Conservation (phyloP, 2,329 filamentous ascomycete species). For the Phyllosticta paracitricarpa region DNA sequence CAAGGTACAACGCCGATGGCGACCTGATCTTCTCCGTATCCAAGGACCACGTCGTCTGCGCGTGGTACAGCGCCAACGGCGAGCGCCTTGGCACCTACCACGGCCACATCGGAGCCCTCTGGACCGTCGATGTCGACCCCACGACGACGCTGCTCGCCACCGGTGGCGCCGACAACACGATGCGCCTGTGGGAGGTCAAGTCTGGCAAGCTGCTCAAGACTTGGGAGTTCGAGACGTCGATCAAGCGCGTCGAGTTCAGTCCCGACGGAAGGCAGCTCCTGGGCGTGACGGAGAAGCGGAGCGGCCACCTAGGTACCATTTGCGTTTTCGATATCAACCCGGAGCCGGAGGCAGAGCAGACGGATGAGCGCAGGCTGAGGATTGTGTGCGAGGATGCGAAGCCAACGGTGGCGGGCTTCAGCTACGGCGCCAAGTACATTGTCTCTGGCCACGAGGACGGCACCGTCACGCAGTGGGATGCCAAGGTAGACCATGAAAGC, state of each 20-base stretch:
- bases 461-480: conserved; percentile 81
- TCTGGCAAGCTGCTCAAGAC: conserved; percentile 88
- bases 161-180: conserved; percentile 95
- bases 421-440: conserved; percentile 89
- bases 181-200: conserved; percentile 93
- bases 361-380: conserved; percentile 67
- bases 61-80: conserved; percentile 95
- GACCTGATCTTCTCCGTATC: conserved; percentile 92
- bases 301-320: conserved; percentile 91
- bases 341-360: conserved; percentile 74
- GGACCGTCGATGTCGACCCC: conserved; percentile 95
- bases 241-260: conserved; percentile 97
- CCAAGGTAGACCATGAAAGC: conserved; percentile 51
- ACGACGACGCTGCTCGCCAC: conserved; percentile 86
- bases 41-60: conserved; percentile 95
- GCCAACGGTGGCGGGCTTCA: conserved; percentile 95
- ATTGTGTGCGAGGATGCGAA: conserved; percentile 91
- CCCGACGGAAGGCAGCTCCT: conserved; percentile 85
- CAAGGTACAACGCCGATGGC: conserved; percentile 56
- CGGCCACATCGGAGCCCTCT: conserved; percentile 95
- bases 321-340: conserved; percentile 82
- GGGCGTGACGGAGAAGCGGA: conserved; percentile 96
- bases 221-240: conserved; percentile 94
- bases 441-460: conserved; percentile 97
- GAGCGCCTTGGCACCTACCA: conserved; percentile 94